Conservation (phyloP, 768 basidiomycete species). For the Phanerodontia chrysosporium region DNA sequence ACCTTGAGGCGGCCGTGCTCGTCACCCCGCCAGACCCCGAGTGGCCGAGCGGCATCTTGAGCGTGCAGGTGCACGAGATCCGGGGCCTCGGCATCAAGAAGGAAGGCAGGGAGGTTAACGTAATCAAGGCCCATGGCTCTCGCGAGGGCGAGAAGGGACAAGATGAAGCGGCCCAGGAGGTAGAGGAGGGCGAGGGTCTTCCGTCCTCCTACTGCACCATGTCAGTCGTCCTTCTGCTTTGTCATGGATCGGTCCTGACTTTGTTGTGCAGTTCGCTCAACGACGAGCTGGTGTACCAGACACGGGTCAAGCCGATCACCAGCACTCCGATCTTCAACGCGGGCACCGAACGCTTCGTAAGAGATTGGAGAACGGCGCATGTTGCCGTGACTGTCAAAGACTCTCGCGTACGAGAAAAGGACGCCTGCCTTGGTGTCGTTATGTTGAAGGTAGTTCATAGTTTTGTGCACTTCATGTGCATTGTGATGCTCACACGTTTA, state of each 20-base stretch:
- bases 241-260: slow-evolving; percentile 3
- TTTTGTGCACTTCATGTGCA: background rate
- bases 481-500: background rate
- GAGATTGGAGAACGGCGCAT: slow-evolving; percentile 55
- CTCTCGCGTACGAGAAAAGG: slow-evolving; percentile 48
- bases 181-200: slow-evolving; percentile 54
- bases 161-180: slow-evolving; percentile 46
- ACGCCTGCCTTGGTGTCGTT: slow-evolving; percentile 71
- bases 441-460: slow-evolving; percentile 37
- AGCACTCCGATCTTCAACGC: slow-evolving; percentile 44
- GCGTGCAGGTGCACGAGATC: slow-evolving; percentile 63
- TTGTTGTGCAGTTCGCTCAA: slow-evolving; percentile 33
- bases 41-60: slow-evolving; percentile 66
- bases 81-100: slow-evolving; percentile 58
- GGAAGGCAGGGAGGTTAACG: slow-evolving; percentile 20
- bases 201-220: slow-evolving; percentile 63
- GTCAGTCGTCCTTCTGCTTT: slow-evolving; percentile 13
- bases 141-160: slow-evolving; percentile 54
- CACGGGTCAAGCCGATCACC: slow-evolving; percentile 31
- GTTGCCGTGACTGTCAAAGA: slow-evolving; percentile 67
- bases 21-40: slow-evolving; percentile 50
- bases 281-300: slow-evolving; percentile 42
- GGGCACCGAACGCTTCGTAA: slow-evolving; percentile 64
- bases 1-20: slow-evolving; percentile 37
- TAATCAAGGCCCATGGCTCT: slow-evolving; percentile 30